These are phyloP conservation scores for Epipyxis sp. DNA, from an alignment of 108 stramenopile genomes.

Conservation along the genomic window DNA sequence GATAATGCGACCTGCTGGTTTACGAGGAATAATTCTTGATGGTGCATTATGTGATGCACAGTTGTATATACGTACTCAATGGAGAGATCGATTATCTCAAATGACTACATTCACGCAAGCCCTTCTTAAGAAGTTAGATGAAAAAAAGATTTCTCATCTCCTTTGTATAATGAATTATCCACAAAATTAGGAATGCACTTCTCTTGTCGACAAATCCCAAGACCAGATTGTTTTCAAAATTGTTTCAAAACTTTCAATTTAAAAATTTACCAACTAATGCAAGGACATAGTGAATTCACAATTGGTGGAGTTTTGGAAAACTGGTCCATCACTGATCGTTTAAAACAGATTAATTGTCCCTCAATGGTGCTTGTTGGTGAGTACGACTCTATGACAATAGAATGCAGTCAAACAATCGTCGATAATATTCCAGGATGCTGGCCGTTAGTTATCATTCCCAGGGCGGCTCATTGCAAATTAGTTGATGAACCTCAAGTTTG, in stretches of 20 bases:
- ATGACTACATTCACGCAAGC: background rate
- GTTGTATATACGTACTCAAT: slow-evolving; percentile 11
- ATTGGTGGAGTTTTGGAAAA: slow-evolving; percentile 18
- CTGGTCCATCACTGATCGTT: slow-evolving; percentile 13
- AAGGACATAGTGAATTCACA: slow-evolving; percentile 14
- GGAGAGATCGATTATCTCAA: background rate
- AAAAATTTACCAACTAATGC: background rate
- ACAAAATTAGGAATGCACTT: background rate
- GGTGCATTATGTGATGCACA: slow-evolving; percentile 16
- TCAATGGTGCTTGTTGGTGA: background rate
- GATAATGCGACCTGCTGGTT: background rate
- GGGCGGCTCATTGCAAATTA: slow-evolving; percentile 14
- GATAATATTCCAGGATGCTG: slow-evolving; percentile 1
- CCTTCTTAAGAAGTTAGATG: background rate
- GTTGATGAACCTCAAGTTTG: slow-evolving; percentile 15
- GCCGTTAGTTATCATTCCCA: slow-evolving; percentile 6
- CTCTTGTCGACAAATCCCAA: background rate
- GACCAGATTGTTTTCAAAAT: slow-evolving; percentile 5
- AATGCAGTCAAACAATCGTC: slow-evolving; percentile 2
- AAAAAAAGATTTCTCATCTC: background rate
- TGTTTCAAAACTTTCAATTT: background rate
- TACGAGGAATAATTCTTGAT: background rate
- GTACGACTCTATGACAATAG: slow-evolving; percentile 16
- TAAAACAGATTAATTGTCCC: background rate
- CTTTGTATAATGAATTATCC: background rate